These are phyloP conservation scores for Fagopyrum homotropicum DNA, from an alignment of 148 eudicot species.

Conservation along the genomic window DNA sequence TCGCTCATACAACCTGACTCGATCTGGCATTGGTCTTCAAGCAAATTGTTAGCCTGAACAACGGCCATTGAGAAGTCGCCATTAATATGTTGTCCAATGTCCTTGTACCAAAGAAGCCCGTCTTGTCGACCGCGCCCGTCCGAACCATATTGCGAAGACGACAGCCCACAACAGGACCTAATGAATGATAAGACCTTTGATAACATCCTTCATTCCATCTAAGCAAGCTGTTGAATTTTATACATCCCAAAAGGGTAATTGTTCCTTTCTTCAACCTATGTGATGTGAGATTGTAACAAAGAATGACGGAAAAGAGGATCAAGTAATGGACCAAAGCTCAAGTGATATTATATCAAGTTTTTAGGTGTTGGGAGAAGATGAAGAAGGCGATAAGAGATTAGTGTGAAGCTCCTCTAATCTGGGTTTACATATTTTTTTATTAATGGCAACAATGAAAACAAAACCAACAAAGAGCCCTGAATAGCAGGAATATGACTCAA, in stretches of 20 bases:
- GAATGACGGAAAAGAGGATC: background rate
- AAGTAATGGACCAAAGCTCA: background rate
- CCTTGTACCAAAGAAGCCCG: constrained; percentile 42
- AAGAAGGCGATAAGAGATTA: background rate
- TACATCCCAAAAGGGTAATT: constrained; percentile 13
- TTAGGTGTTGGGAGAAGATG: background rate
- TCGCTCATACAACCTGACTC: constrained; percentile 37
- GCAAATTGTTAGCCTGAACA: constrained; percentile 11
- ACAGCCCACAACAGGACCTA: constrained; percentile 29
- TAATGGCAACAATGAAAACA: background rate
- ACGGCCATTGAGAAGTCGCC: constrained; percentile 32
- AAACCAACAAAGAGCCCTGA: background rate
- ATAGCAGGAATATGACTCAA: background rate
- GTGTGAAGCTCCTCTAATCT: background rate
- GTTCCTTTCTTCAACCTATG: background rate
- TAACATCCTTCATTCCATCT: constrained; percentile 37
- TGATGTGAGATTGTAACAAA: too few species aligned
- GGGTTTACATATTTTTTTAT: background rate
- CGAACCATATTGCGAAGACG: constrained; percentile 21
- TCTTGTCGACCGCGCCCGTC: constrained; percentile 30
- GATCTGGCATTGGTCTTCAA: constrained; percentile 39
- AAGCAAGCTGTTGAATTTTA: constrained; percentile 20
- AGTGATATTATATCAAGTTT: background rate
- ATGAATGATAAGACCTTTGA: constrained; percentile 31
- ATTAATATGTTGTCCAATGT: constrained; percentile 30